phyloP scores from a whole-genome alignment of 2,329 filamentous ascomycete species.

The Tolypocladium amazonense region DNA sequence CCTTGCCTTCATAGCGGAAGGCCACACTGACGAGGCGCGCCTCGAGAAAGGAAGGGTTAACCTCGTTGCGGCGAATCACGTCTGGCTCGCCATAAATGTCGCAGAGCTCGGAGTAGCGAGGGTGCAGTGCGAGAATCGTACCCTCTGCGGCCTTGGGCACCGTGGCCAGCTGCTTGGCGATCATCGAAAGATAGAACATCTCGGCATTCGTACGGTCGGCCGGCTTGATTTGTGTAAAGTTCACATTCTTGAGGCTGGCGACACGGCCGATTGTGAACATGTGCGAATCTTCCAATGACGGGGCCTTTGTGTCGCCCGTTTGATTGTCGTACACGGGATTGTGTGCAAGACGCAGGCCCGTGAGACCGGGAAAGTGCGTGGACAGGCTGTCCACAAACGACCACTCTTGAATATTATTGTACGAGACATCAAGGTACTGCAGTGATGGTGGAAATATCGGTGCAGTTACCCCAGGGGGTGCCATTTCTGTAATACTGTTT shows the following conservation, averaged over 20 bases:
- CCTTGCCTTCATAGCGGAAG: conserved; percentile 24
- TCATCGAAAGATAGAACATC: conserved; percentile 82
- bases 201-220: conserved; percentile 81
- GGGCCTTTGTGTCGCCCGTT: conserved; percentile 29
- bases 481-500: conserved; percentile 51
- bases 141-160: conserved; percentile 42
- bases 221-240: conserved; percentile 59
- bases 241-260: conserved; percentile 54
- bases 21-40: conserved; percentile 62
- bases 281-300: conserved; percentile 67
- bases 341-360: conserved; percentile 66
- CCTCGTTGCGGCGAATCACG: conserved; percentile 42
- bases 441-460: conserved; percentile 44
- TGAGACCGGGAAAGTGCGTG: conserved; percentile 59
- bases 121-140: conserved; percentile 52
- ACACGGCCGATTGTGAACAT: conserved; percentile 80
- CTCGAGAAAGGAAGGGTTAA: conserved; percentile 74
- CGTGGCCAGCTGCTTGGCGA: conserved; percentile 62
- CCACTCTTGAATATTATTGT: conserved; percentile 62
- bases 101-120: conserved; percentile 65
- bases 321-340: conserved; percentile 69
- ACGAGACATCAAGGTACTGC: conserved; percentile 61
- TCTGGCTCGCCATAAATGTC: conserved; percentile 62
- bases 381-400: conserved; percentile 60
- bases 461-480: conserved; percentile 10